Conservation (phyloP, 495 filamentous ascomycete species). For the Penicillium nucicola region DNA sequence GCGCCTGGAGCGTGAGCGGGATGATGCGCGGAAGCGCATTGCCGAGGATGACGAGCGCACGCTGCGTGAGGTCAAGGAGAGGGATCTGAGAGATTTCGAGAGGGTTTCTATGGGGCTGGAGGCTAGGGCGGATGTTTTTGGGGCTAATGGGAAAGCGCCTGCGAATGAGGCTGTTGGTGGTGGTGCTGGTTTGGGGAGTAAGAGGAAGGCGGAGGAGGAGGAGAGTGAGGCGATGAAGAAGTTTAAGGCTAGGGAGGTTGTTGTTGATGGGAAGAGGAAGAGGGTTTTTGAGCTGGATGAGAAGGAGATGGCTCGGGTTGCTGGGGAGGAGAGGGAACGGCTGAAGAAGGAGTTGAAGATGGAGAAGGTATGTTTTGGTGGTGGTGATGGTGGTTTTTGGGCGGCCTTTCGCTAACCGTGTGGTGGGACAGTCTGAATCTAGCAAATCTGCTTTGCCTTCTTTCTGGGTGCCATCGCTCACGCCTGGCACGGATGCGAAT, state of each 20-base stretch:
- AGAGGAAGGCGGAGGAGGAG: conserved; percentile 1
- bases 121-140: conserved; percentile 5
- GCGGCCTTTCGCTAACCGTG: too few relatives aligned
- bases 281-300: conserved; percentile 74
- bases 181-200: background rate
- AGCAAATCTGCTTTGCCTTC: conserved; percentile 76
- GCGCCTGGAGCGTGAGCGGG: conserved; percentile 65
- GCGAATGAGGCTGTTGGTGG: background rate
- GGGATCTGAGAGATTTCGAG: conserved; percentile 39
- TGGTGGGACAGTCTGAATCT: conserved; percentile 33
- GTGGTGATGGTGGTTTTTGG: background rate
- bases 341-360: conserved; percentile 64
- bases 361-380: conserved; percentile 59
- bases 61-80: conserved; percentile 30
- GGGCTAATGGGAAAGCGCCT: too few relatives aligned
- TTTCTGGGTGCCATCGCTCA: conserved; percentile 91
- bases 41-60: conserved; percentile 39
- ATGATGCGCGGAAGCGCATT: conserved; percentile 43
- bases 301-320: conserved; percentile 71
- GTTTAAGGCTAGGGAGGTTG: conserved; percentile 31
- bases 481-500: conserved; percentile 55
- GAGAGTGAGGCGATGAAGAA: conserved; percentile 16
- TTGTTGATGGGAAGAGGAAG: conserved; percentile 46
- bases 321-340: conserved; percentile 64
- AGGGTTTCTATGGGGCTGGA: conserved; percentile 44